phyloP scores from a whole-genome alignment of 768 basidiomycete genomes.

The Phaeolepiota aurea region DNA sequence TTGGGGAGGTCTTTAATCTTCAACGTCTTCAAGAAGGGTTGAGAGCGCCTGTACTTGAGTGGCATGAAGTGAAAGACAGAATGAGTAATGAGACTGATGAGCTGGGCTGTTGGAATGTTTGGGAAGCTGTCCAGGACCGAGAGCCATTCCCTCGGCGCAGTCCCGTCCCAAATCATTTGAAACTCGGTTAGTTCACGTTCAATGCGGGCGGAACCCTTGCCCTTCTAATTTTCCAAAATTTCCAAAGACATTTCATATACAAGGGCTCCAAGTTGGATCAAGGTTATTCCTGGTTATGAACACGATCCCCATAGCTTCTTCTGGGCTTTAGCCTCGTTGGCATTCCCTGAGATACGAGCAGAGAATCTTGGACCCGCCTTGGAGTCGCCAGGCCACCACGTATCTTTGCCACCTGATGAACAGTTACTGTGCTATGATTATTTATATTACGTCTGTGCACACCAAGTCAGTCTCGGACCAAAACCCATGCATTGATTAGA shows the following conservation, averaged over 20 bases:
- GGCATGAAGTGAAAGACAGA: constrained; percentile 51
- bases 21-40: constrained; percentile 36
- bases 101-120: constrained; percentile 50
- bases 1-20: constrained; percentile 56
- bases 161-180: constrained; percentile 23
- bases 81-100: constrained; percentile 31
- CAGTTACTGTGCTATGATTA: constrained; percentile 46
- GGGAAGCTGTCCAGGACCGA: constrained; percentile 35
- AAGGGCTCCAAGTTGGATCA: constrained; percentile 37
- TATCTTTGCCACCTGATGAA: constrained; percentile 41
- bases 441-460: constrained; percentile 38
- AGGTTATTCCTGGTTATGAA: constrained; percentile 33
- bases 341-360: constrained; percentile 33
- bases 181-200: constrained; percentile 26
- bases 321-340: constrained; percentile 37
- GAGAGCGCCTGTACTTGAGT: constrained; percentile 46
- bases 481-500: constrained; percentile 1
- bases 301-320: constrained; percentile 37
- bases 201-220: constrained; percentile 8
- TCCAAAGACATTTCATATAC: constrained; percentile 46
- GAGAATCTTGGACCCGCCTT: constrained; percentile 28
- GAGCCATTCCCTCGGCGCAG: constrained; percentile 32
- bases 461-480: constrained; percentile 25
- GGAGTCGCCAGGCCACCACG: constrained; percentile 29
- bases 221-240: too few species aligned